Evolutionary conservation across 768 basidiomycete genomes (phyloP), one percentile per base, ranked within the genome.

Genomic region (Dacryopinax primogenitus): DNA sequence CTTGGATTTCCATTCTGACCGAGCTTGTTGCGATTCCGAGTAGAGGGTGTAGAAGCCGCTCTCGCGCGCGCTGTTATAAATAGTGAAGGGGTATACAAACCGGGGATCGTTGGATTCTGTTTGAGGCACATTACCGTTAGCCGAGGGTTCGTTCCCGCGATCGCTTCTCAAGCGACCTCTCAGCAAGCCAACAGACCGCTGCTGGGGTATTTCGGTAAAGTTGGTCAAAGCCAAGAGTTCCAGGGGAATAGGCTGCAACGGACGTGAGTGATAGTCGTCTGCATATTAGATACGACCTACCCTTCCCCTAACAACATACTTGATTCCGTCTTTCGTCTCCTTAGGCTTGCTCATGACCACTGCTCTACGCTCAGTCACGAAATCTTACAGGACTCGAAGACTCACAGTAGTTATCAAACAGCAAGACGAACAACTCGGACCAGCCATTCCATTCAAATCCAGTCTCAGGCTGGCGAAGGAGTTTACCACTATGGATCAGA

Each of bases 341-440:
- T 87, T 88, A 1, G 84, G 77, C 73, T 94, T 94, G 13, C 91
- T 92, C 82, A 92, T 83, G 34, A 94, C 90, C 74, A 94, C 92
- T 93, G 71, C 4, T 58, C 15, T 9, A 32, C 32, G 35, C 6
- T 33, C 11, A 21, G 69, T 26, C 61, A 15, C 18, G 26, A 33
- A 18, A 23, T 73, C 36, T 77, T 18, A 28, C 62, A 16, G 41
- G 44, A 26, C 63, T 65, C 33, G 33, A n/a, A 16, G 15, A 76
- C 90, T 74, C 66, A 92, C 92, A 75, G 70, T 97, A 99, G 71
- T 98, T 92, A 74, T 99, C 96, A 70, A 99, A 96, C 1, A 99
- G 78, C 63, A 97, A 79, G 7, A 95, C 87, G 67, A 86, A 88
- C 6, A 95, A 80, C 74, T 97, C 93, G 45, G 84, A 86, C 90